Evolutionary conservation across 345 rosid species (phyloP).

Genomic region (Lumnitzera littorea): DNA sequence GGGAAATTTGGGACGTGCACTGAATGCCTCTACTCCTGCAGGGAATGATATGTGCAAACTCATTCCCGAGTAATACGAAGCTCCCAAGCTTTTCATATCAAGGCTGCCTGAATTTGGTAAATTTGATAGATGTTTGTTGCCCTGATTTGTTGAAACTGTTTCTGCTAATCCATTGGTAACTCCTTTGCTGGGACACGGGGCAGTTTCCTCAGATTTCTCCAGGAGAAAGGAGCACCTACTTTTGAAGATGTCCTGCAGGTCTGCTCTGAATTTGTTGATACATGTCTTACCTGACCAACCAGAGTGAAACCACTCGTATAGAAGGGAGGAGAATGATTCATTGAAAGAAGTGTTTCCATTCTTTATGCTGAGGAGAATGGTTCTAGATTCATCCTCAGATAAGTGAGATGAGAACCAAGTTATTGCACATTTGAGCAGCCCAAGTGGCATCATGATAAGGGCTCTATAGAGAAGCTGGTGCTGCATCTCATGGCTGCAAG

Average conservation of each 20-base stretch:
- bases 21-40: conserved; percentile 10
- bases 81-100: no score
- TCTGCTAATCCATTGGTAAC: conserved; percentile 3
- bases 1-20: conserved; percentile 20
- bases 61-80: conserved; percentile 40
- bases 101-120: no score
- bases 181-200: no score
- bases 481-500: conserved; percentile 48
- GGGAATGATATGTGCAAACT: conserved; percentile 33
- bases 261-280: conserved; percentile 39
- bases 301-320: conserved; percentile 53
- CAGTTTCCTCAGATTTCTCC: conserved; percentile 23
- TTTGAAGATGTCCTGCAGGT: conserved; percentile 40
- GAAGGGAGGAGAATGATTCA: conserved; percentile 41
- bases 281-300: conserved; percentile 56
- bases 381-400: conserved; percentile 43
- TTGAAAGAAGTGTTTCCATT: conserved; percentile 21
- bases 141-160: conserved; percentile 3
- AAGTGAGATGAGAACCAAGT: conserved; percentile 68
- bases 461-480: conserved; percentile 45
- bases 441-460: conserved; percentile 67
- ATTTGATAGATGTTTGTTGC: no score
- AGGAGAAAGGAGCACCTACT: conserved; percentile 28
- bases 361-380: conserved; percentile 38
- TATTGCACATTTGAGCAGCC: conserved; percentile 56